Conservation (phyloP, 2,329 filamentous ascomycete species). For the Dactylellina sp. region DNA sequence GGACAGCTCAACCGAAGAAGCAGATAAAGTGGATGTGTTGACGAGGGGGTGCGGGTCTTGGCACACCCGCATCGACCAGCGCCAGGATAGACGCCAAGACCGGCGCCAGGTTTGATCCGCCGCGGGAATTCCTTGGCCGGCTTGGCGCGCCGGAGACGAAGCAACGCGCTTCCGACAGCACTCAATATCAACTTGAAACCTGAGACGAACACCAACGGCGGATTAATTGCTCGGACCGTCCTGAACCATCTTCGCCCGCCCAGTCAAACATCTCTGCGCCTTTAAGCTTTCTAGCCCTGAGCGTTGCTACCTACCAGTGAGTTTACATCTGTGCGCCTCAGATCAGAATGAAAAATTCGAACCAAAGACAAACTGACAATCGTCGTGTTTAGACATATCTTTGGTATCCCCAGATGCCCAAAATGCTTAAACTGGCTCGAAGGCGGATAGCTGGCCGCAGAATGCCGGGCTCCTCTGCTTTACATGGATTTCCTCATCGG, state of each 20-base stretch:
- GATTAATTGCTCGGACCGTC: slow-evolving; percentile 9
- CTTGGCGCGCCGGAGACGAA: slow-evolving; percentile 55
- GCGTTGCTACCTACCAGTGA: too few relatives aligned
- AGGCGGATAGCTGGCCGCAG: slow-evolving; percentile 27
- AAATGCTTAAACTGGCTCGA: slow-evolving; percentile 3
- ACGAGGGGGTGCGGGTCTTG: not conserved
- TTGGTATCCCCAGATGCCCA: slow-evolving; percentile 5
- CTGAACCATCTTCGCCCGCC: not conserved
- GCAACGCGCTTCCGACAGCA: slow-evolving; percentile 39
- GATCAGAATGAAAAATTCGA: too few relatives aligned
- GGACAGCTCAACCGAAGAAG: slow-evolving; percentile 15
- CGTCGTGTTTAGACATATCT: not conserved
- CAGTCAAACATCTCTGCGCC: too few relatives aligned
- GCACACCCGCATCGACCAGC: not conserved
- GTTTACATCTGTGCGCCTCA: too few relatives aligned
- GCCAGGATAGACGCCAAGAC: not conserved
- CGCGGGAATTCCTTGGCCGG: slow-evolving; percentile 20
- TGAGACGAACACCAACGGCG: slow-evolving; percentile 29
- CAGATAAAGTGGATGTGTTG: not conserved
- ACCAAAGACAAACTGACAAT: not conserved
- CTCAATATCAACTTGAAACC: slow-evolving; percentile 24
- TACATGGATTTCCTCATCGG: slow-evolving; percentile 25
- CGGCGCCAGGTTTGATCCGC: not conserved
- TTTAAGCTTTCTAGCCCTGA: too few relatives aligned
- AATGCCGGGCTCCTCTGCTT: slow-evolving; percentile 34